Conservation (phyloP, 2,329 filamentous ascomycete genomes). For the Sporothrix globosa region DNA sequence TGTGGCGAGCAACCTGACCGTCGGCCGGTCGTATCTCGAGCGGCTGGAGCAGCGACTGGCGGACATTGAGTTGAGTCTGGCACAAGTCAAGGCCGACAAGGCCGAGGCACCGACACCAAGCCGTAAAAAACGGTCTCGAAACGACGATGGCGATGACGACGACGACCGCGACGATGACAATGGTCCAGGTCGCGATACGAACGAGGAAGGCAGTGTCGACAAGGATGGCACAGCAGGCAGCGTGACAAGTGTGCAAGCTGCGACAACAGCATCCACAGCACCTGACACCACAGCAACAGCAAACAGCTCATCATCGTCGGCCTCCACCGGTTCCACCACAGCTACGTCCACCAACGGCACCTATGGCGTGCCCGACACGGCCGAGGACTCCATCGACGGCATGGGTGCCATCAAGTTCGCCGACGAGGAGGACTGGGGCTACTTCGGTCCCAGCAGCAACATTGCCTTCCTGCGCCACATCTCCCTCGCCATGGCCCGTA, state of each 20-base stretch:
- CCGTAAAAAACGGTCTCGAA: neutral
- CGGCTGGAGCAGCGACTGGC: conserved; percentile 31
- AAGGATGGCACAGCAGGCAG: neutral
- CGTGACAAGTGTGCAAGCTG: neutral
- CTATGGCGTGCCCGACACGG: conserved; percentile 8
- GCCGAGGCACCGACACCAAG: neutral
- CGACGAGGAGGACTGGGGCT: conserved; percentile 36
- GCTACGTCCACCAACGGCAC: neutral
- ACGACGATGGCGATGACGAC: neutral
- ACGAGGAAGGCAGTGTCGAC: neutral
- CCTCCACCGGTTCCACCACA: neutral
- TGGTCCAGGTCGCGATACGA: too few relatives aligned
- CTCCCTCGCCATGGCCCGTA: conserved; percentile 32
- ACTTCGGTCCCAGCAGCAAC: conserved; percentile 39
- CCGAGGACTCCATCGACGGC: conserved; percentile 36
- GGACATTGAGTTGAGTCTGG: conserved; percentile 23
- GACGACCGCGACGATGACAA: neutral
- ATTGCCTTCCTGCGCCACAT: conserved; percentile 40
- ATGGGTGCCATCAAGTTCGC: conserved; percentile 38
- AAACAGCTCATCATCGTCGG: neutral
- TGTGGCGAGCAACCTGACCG: conserved; percentile 20
- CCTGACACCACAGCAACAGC: neutral
- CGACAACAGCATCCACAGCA: neutral
- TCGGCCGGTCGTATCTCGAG: conserved; percentile 23
- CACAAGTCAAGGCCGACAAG: neutral